Percentiles rank a stretch among this genome's conserved stretches.
These are phyloP conservation scores for Lasiodiplodia gonubiensis DNA, from an alignment of 2,329 filamentous ascomycete genomes.

Conservation along the genomic window DNA sequence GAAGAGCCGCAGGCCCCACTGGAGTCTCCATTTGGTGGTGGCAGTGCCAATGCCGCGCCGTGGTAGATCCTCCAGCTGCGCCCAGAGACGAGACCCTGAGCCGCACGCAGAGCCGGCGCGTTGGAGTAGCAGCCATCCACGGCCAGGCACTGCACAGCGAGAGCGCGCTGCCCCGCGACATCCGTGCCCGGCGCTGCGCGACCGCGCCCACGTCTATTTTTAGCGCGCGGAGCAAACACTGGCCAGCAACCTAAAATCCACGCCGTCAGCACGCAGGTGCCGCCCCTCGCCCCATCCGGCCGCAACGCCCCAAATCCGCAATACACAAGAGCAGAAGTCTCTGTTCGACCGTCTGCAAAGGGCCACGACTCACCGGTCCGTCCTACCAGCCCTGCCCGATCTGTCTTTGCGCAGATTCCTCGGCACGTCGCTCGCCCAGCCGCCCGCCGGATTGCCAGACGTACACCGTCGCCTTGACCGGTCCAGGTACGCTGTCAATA, in stretches of 20 bases:
- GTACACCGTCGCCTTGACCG: neutral
- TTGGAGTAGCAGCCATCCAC: neutral
- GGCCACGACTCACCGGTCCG: neutral
- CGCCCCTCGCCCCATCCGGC: conserved; percentile 15
- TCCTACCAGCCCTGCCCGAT: neutral
- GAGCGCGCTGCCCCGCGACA: conserved; percentile 15
- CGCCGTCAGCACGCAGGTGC: conserved; percentile 1
- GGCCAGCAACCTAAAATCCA: conserved; percentile 22
- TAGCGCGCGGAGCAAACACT: conserved; percentile 22
- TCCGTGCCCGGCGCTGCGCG: conserved; percentile 7
- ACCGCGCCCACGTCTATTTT: conserved; percentile 16
- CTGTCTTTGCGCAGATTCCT: conserved; percentile 18
- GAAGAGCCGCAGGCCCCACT: conserved; percentile 26
- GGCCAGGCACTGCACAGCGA: neutral
- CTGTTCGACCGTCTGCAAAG: conserved; percentile 22
- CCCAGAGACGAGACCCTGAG: neutral
- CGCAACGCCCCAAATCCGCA: neutral
- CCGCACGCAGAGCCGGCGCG: neutral
- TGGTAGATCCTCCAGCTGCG: neutral
- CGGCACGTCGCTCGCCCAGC: neutral
- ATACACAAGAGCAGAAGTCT: neutral
- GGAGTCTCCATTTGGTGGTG: conserved; percentile 21
- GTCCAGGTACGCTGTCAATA: neutral
- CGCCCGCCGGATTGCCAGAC: conserved; percentile 2
- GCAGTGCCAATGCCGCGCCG: conserved; percentile 3